Percentiles rank a stretch among this genome's conserved stretches.
Conservation (phyloP, 2,329 filamentous ascomycete genomes). For the Huntiella omanensis region DNA sequence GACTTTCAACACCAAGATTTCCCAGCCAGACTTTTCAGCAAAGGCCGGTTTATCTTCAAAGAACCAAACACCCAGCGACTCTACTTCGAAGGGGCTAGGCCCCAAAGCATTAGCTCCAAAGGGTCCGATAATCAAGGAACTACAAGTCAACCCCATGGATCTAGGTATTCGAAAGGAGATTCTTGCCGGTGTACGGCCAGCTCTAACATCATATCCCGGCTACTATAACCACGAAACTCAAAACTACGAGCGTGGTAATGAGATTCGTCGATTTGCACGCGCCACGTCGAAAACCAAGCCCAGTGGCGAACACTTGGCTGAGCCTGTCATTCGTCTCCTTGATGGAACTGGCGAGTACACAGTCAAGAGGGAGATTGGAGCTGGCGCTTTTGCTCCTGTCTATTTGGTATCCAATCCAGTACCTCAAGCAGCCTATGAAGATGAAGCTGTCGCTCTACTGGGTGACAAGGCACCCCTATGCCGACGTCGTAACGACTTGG, state of each 20-base stretch:
- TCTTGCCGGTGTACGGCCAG: constrained; percentile 52
- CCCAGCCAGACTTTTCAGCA: constrained; percentile 16
- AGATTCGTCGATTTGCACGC: constrained; percentile 71
- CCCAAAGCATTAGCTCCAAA: constrained; percentile 28
- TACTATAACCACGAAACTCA: constrained; percentile 56
- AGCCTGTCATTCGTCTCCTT: constrained; percentile 48
- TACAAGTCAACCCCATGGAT: constrained; percentile 78
- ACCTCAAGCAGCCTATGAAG: constrained; percentile 25
- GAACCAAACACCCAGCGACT: constrained; percentile 8
- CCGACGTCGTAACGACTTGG: constrained; percentile 38
- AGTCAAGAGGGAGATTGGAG: constrained; percentile 69
- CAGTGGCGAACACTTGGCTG: constrained; percentile 40
- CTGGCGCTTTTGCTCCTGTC: constrained; percentile 86
- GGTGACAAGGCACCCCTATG: constrained; percentile 41
- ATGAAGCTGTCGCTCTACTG: constrained; percentile 30
- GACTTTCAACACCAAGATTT: constrained; percentile 24
- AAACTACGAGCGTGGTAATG: constrained; percentile 45
- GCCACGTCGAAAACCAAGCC: constrained; percentile 38
- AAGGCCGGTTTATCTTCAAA: not conserved
- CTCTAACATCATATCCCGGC: constrained; percentile 54
- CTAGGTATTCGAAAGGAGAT: constrained; percentile 57
- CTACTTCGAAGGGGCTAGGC: not conserved
- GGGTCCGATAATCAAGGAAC: constrained; percentile 61
- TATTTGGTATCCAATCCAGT: constrained; percentile 69
- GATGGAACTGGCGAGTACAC: constrained; percentile 50